Base-by-base conservation (phyloP, 768 basidiomycete species). In the Mycena rebaudengoi region DNA sequence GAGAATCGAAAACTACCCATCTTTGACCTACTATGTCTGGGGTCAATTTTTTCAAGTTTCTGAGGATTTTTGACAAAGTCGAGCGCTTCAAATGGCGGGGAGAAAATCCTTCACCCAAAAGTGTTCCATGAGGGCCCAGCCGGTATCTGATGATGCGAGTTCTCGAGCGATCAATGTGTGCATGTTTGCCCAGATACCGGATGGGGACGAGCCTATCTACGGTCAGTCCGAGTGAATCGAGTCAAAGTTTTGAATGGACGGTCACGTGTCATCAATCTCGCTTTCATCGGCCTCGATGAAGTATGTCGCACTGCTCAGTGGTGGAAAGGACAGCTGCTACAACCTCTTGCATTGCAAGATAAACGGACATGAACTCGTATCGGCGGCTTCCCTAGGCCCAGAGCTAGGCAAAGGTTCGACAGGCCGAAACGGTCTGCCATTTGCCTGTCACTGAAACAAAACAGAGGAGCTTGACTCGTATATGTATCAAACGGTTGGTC, bases 401-500 rank as follows among this genome's bases (percentile, higher is more conserved):
- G 87, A 84, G 65, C 79, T 83, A 60, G 96, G 95, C 70, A 92
- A 91, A 88, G 96, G 97, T 96, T 69, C 71, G 85, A 71, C 58
- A 53, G 40, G 53, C 40, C 35, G 35, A 61, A 48, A 57, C 57
- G 64, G 26, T 67, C 54, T 63, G 55, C 60, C 39, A 41, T 60
- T 72, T 66, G 55, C 55, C 55, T 69, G 52, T 43, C 54, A 65
- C 67, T 71, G 68, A 68, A 68, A 62, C 64, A 51, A 46, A 59
- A 67, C 75, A 98, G 98, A 99, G 82, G 98, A 99, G 82, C 87
- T 99, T 71, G 96, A 99, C 77, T 98, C 96, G 23, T 99, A 95
- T 79, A 83, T 99, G 75, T 99, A 98, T 76, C 98, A 99, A 76
- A 98, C 97, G n/a, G 96, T 99, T 26, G 98, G 96, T 1, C 96